phyloP scores from a whole-genome alignment of 345 rosid genomes.

The Cardamine resedifolia region DNA sequence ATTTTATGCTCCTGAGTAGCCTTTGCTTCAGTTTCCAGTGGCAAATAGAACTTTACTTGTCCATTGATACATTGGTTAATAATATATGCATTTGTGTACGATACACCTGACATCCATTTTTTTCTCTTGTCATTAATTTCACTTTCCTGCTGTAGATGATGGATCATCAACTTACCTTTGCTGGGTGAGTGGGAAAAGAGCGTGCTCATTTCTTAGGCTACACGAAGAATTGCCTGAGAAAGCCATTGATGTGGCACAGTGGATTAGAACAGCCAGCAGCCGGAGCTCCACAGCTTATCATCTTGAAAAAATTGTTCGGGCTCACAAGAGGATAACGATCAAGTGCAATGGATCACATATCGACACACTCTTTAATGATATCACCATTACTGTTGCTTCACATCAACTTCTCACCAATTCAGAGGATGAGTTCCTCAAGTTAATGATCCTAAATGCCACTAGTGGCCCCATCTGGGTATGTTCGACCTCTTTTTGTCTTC shows the following conservation, averaged over 20 bases:
- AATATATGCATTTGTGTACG: background rate
- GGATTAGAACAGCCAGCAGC: constrained; percentile 40
- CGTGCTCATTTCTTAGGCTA: constrained; percentile 67
- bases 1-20: background rate
- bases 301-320: constrained; percentile 55
- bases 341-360: constrained; percentile 47
- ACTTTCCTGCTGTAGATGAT: constrained; percentile 52
- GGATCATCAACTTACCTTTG: constrained; percentile 79
- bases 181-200: constrained; percentile 76
- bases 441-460: constrained; percentile 52
- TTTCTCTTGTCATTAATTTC: background rate
- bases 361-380: constrained; percentile 60
- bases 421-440: constrained; percentile 63
- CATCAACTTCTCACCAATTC: constrained; percentile 48
- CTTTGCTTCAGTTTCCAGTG: background rate
- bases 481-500: constrained; percentile 14
- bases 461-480: constrained; percentile 64
- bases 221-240: constrained; percentile 48
- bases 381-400: constrained; percentile 47
- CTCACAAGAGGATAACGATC: constrained; percentile 54
- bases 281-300: constrained; percentile 43
- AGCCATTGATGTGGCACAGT: constrained; percentile 42
- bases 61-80: background rate
- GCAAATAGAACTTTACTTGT: background rate
- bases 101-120: background rate